phyloP scores from a whole-genome alignment of 129 eudicot genomes.

The Escallonia rubra region DNA sequence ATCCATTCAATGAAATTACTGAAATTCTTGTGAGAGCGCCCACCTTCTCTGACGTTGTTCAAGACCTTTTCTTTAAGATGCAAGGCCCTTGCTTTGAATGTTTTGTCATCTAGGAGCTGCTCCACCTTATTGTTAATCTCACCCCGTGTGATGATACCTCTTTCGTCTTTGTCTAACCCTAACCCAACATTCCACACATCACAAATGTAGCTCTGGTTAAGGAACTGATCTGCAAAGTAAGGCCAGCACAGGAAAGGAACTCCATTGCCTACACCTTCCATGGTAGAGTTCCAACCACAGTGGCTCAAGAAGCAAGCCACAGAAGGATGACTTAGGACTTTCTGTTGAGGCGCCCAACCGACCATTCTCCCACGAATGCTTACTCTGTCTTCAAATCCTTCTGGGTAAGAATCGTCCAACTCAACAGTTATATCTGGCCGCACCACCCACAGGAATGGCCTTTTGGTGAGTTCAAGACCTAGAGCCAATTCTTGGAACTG shows the following conservation, averaged over 20 bases:
- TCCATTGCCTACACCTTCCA: conserved; percentile 62
- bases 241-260: conserved; percentile 75
- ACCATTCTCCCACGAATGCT: conserved; percentile 35
- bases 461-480: conserved; percentile 42
- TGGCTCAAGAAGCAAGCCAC: conserved; percentile 62
- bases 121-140: conserved; percentile 53
- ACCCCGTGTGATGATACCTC: conserved; percentile 29
- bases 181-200: conserved; percentile 60
- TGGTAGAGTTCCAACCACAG: conserved; percentile 78
- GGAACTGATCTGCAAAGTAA: conserved; percentile 59
- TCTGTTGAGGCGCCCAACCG: conserved; percentile 62
- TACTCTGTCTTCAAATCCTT: conserved; percentile 37
- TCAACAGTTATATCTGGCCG: conserved; percentile 22
- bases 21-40: conserved; percentile 37
- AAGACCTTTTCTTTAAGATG: conserved; percentile 20
- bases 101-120: conserved; percentile 24
- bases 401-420: conserved; percentile 16
- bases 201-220: conserved; percentile 46
- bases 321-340: conserved; percentile 49
- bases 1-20: conserved; percentile 34
- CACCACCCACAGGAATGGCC: conserved; percentile 61
- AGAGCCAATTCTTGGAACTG: conserved; percentile 55
- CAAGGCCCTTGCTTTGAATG: conserved; percentile 26
- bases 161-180: conserved; percentile 34
- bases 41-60: conserved; percentile 13